phyloP scores from a whole-genome alignment of 257 asterid species.

The Verbascum thapsus region DNA sequence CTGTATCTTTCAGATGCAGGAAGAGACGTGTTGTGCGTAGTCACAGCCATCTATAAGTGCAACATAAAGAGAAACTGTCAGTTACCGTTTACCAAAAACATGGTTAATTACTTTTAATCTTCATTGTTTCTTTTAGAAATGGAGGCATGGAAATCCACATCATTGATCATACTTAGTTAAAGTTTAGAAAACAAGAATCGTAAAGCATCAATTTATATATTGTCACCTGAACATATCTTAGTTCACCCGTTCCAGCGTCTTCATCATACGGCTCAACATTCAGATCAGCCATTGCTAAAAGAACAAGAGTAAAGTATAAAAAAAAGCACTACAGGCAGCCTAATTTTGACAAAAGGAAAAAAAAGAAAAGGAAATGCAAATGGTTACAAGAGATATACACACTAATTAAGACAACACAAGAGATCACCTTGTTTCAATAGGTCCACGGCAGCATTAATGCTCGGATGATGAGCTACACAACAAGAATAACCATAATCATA shows the following conservation, averaged over 20 bases:
- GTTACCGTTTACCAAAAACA: slow-evolving; percentile 18
- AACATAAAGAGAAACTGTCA: slow-evolving; percentile 9
- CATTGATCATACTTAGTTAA: slow-evolving; percentile 7
- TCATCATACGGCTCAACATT: slow-evolving; percentile 81
- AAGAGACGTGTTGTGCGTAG: slow-evolving; percentile 85
- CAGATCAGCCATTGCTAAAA: slow-evolving; percentile 64
- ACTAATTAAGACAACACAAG: slow-evolving; percentile 25
- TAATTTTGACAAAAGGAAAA: neutral
- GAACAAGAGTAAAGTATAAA: slow-evolving; percentile 1
- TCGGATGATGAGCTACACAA: slow-evolving; percentile 90
- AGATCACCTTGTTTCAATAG: slow-evolving; percentile 66
- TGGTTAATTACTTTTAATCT: neutral
- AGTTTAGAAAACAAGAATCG: neutral
- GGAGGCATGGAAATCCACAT: neutral
- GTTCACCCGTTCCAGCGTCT: slow-evolving; percentile 83
- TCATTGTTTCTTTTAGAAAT: neutral
- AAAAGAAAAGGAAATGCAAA: slow-evolving; percentile 2
- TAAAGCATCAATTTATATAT: slow-evolving; percentile 19
- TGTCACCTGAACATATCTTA: slow-evolving; percentile 89
- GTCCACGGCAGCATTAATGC: slow-evolving; percentile 80
- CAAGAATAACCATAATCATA: slow-evolving; percentile 13
- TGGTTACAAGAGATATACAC: slow-evolving; percentile 2
- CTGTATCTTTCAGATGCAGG: slow-evolving; percentile 78
- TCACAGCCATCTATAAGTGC: slow-evolving; percentile 78
- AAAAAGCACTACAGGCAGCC: slow-evolving; percentile 25